Percentiles rank a stretch among this genome's conserved stretches.
Evolutionary conservation across 2,329 filamentous ascomycete genomes (phyloP).

Genomic region (Pseudogymnoascus sp.): DNA sequence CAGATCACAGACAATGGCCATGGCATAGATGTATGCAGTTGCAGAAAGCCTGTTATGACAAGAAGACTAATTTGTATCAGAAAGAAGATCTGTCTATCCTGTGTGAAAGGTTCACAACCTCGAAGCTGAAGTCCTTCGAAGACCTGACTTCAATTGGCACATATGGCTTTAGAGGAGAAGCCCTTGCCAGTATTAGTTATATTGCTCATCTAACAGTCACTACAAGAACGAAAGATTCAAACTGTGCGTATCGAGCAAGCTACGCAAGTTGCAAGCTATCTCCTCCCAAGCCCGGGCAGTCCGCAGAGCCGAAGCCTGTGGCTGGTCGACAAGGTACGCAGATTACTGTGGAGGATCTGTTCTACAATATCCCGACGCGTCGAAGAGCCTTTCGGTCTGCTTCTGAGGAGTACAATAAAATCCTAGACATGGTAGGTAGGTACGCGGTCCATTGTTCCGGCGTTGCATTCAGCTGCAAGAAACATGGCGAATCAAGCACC

Average conservation of each 20-base stretch:
- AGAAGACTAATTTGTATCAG: conserved; percentile 36
- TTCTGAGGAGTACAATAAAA: conserved; percentile 95
- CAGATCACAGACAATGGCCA: conserved; percentile 97
- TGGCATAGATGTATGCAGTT: conserved; percentile 71
- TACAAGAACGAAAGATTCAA: conserved; percentile 82
- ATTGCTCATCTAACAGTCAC: conserved; percentile 94
- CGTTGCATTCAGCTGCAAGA: conserved; percentile 96
- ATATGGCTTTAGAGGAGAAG: conserved; percentile 97
- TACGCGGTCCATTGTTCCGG: conserved; percentile 87
- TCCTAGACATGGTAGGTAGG: conserved; percentile 85
- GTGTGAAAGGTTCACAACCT: conserved; percentile 94
- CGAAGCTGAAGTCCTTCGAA: conserved; percentile 88
- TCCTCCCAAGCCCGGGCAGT: conserved; percentile 81
- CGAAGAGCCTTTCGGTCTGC: conserved; percentile 83
- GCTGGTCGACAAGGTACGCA: conserved; percentile 87
- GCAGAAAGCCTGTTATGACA: neutral
- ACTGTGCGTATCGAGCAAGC: conserved; percentile 81
- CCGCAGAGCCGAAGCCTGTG: conserved; percentile 74
- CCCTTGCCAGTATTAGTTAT: conserved; percentile 93
- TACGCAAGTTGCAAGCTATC: conserved; percentile 78
- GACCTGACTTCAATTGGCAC: conserved; percentile 84
- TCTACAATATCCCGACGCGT: conserved; percentile 90
- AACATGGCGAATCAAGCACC: conserved; percentile 78
- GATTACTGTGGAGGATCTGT: conserved; percentile 92
- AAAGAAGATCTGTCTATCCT: conserved; percentile 86